phyloP scores from a whole-genome alignment of 1,284 basidiomycete species.

The Ceratobasidium papillatum region DNA sequence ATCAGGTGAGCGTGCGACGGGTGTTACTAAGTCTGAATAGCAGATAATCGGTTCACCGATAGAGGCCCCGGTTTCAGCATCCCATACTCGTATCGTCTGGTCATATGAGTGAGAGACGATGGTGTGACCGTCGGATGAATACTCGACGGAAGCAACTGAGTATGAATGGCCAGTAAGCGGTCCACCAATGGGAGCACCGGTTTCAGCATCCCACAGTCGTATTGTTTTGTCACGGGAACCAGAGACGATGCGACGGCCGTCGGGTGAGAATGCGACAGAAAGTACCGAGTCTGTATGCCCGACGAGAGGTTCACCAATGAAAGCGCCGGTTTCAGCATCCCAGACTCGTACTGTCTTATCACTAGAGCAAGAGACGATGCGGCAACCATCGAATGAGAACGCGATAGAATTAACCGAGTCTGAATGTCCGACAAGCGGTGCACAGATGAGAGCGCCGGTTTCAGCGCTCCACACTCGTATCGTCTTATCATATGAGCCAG shows the following conservation, averaged over 20 bases:
- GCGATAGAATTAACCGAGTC: too few species aligned
- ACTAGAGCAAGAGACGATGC: too few species aligned
- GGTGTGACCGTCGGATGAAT: neutral
- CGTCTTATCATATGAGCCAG: too few species aligned
- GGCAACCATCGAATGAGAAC: too few species aligned
- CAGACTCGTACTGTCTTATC: too few species aligned
- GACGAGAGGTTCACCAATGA: neutral
- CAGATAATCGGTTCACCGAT: neutral
- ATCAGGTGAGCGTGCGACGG: conserved; percentile 27
- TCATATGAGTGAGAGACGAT: neutral
- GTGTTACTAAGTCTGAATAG: neutral
- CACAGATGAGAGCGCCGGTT: neutral
- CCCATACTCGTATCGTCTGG: neutral
- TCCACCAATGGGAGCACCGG: neutral
- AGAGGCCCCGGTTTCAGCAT: neutral
- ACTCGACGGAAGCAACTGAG: neutral
- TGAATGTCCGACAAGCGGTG: neutral
- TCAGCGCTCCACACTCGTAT: conserved; percentile 16
- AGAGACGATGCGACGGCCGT: conserved; percentile 16
- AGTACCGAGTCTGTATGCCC: conserved; percentile 13
- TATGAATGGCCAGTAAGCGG: neutral
- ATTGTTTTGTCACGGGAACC: conserved; percentile 34
- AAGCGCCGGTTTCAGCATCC: too few species aligned
- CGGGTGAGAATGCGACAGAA: conserved; percentile 26
- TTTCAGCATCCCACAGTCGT: conserved; percentile 25